phyloP scores from a whole-genome alignment of 495 filamentous ascomycete species.

The Bathelium albidoporum region DNA sequence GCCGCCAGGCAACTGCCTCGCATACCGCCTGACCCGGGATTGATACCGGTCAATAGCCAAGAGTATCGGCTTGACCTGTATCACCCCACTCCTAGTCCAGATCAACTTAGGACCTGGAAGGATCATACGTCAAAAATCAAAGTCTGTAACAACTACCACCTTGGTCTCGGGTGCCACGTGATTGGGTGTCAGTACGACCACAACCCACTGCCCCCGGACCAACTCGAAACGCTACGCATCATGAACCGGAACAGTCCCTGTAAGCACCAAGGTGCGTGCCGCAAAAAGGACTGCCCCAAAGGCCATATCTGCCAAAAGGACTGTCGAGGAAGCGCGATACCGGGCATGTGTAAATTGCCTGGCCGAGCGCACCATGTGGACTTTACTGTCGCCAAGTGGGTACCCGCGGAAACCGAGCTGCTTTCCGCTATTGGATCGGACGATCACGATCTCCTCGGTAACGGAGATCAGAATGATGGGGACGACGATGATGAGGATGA shows the following conservation, averaged over 20 bases:
- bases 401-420: neutral
- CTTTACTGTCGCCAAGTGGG: slow-evolving; percentile 7
- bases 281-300: slow-evolving; percentile 14
- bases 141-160: slow-evolving; percentile 24
- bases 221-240: slow-evolving; percentile 15
- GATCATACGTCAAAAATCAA: slow-evolving; percentile 18
- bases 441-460: neutral
- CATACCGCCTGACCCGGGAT: slow-evolving; percentile 6
- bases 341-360: slow-evolving; percentile 16
- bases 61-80: slow-evolving; percentile 21
- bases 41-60: slow-evolving; percentile 24
- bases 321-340: slow-evolving; percentile 10
- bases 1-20: slow-evolving; percentile 9
- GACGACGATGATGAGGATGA: neutral
- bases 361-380: slow-evolving; percentile 5
- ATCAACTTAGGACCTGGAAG: slow-evolving; percentile 15
- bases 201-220: slow-evolving; percentile 8
- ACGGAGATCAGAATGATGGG: neutral
- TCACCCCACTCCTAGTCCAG: slow-evolving; percentile 10
- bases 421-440: neutral
- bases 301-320: slow-evolving; percentile 27
- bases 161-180: slow-evolving; percentile 15
- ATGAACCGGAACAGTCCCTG: slow-evolving; percentile 18
- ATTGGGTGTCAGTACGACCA: slow-evolving; percentile 23
- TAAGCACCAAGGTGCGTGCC: slow-evolving; percentile 17